These are phyloP conservation scores for Pichia californica DNA, from an alignment of 805 yeast genomes.

Conservation along the genomic window DNA sequence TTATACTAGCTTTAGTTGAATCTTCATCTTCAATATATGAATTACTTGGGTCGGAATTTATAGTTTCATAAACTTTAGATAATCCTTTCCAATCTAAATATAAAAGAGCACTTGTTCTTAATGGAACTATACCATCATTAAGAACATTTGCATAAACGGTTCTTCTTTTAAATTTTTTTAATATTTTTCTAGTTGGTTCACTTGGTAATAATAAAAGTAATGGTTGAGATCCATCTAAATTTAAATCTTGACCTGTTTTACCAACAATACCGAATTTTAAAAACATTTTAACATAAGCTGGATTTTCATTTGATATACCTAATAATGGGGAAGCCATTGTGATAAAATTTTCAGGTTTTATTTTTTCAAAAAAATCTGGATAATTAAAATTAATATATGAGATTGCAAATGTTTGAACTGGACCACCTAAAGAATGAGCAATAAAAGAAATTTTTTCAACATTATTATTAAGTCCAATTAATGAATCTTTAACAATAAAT, in stretches of 20 bases:
- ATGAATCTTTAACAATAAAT: constrained; percentile 51
- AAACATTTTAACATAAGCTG: constrained; percentile 76
- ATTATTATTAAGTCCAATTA: constrained; percentile 2
- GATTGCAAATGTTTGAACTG: constrained; percentile 84
- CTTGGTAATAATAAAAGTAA: constrained; percentile 69
- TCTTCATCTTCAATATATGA: background rate
- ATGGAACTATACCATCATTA: constrained; percentile 94
- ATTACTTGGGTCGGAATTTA: constrained; percentile 8
- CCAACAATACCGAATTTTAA: constrained; percentile 89
- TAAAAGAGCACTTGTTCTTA: constrained; percentile 80
- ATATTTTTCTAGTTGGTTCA: constrained; percentile 59
- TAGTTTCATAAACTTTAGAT: constrained; percentile 37
- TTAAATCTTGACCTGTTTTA: constrained; percentile 84
- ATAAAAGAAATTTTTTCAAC: constrained; percentile 65
- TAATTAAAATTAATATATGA: constrained; percentile 65
- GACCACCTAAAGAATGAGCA: constrained; percentile 93
- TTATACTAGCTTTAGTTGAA: constrained; percentile 22
- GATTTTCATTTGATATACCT: constrained; percentile 85
- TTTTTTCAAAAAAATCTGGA: constrained; percentile 61
- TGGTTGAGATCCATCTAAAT: constrained; percentile 54
- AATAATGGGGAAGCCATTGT: constrained; percentile 83
- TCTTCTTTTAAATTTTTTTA: constrained; percentile 59
- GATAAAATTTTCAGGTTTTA: constrained; percentile 72
- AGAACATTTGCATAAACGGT: constrained; percentile 85
- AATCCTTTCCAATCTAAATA: constrained; percentile 83